Conservation (phyloP, 306 rosid species). For the Fragaria ananassa region DNA sequence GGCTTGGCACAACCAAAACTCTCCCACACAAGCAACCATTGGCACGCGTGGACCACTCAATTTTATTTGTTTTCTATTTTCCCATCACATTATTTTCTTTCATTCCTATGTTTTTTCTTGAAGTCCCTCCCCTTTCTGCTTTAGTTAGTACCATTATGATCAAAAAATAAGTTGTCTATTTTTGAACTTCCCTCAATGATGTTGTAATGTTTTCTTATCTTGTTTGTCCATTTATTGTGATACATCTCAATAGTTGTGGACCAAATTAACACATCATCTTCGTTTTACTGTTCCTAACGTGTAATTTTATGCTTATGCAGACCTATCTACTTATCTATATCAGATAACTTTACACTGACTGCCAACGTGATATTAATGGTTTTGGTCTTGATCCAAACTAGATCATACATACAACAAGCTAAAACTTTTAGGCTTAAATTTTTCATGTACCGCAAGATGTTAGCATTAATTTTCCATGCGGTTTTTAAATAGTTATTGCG, state of each 20-base stretch:
- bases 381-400: too few relatives aligned
- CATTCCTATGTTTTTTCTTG: not conserved
- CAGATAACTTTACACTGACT: too few relatives aligned
- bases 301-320: not conserved
- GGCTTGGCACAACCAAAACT: conserved; percentile 22
- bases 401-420: too few relatives aligned
- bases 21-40: conserved; percentile 16
- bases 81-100: not conserved
- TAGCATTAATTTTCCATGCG: too few relatives aligned
- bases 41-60: conserved; percentile 62
- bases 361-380: too few relatives aligned
- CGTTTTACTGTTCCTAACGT: not conserved
- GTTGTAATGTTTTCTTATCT: conserved; percentile 1
- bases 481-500: too few relatives aligned
- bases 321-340: not conserved
- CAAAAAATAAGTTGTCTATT: not conserved
- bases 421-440: too few relatives aligned
- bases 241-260: not conserved
- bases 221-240: conserved; percentile 5
- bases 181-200: not conserved
- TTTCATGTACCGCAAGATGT: too few relatives aligned
- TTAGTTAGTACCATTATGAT: not conserved
- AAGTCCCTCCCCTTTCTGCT: not conserved
- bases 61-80: conserved; percentile 15
- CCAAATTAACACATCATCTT: not conserved